Conservation (phyloP, 106 monocot species). For the Dactylorhiza incarnata region DNA sequence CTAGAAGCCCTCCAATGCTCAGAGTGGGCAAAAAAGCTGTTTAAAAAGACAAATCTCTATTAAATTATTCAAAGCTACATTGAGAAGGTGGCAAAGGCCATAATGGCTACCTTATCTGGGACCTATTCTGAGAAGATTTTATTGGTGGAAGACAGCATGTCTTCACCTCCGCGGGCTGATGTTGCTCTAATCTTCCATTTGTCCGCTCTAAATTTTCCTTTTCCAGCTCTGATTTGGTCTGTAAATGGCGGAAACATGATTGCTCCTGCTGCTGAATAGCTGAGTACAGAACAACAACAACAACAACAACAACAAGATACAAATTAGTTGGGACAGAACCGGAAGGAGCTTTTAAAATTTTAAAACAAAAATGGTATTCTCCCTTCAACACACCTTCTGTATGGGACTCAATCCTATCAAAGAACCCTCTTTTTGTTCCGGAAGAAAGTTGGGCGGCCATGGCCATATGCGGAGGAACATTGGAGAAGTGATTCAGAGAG, state of each 20-base stretch:
- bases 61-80: neutral
- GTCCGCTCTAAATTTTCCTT: slow-evolving; percentile 13
- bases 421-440: slow-evolving; percentile 31
- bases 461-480: slow-evolving; percentile 11
- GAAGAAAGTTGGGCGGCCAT: neutral
- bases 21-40: neutral
- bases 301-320: neutral
- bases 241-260: neutral
- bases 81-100: neutral
- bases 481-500: slow-evolving; percentile 18
- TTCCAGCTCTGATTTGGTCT: neutral
- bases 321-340: neutral
- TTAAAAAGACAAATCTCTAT: neutral
- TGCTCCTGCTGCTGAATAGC: slow-evolving; percentile 4
- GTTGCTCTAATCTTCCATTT: slow-evolving; percentile 16
- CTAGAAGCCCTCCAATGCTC: neutral
- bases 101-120: slow-evolving; percentile 32
- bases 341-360: neutral
- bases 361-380: neutral
- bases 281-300: slow-evolving; percentile 5
- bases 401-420: slow-evolving; percentile 15
- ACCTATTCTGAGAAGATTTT: slow-evolving; percentile 13
- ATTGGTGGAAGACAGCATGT: slow-evolving; percentile 13
- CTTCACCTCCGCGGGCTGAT: slow-evolving; percentile 25
- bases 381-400: slow-evolving; percentile 12